A percentile compares a stretch with the other conserved stretches of the same genome.
phyloP scores from a whole-genome alignment of 768 basidiomycete species.

The Pulveroboletus sp. region DNA sequence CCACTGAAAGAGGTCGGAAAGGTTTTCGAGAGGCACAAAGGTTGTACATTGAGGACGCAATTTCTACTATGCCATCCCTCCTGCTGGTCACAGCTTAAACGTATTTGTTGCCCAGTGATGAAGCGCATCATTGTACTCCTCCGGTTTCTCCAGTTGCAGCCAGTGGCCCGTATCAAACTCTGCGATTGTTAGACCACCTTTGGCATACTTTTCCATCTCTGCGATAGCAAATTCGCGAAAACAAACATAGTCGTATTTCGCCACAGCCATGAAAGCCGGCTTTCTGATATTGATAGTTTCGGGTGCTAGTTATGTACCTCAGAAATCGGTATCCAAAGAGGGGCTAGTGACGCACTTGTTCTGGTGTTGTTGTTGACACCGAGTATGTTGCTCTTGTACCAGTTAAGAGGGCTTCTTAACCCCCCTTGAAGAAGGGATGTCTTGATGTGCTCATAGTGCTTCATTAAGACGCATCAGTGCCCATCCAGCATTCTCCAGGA shows the following conservation, averaged over 20 bases:
- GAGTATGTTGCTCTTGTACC: constrained; percentile 33
- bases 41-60: neutral
- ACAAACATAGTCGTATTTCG: constrained; percentile 35
- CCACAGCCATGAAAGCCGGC: constrained; percentile 39
- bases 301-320: constrained; percentile 17
- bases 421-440: constrained; percentile 30
- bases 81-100: constrained; percentile 11
- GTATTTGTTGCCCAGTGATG: constrained; percentile 29
- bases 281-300: constrained; percentile 28
- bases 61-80: neutral
- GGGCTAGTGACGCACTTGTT: constrained; percentile 21
- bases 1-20: neutral
- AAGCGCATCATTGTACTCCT: constrained; percentile 35
- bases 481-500: neutral
- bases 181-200: constrained; percentile 26
- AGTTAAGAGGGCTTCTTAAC: constrained; percentile 34
- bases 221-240: constrained; percentile 21
- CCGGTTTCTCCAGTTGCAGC: constrained; percentile 32
- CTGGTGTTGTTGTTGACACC: constrained; percentile 29
- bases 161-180: constrained; percentile 41
- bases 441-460: constrained; percentile 30
- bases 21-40: neutral
- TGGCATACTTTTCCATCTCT: constrained; percentile 26
- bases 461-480: constrained; percentile 3
- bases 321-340: neutral